Percentiles rank a stretch among this genome's conserved stretches.
phyloP scores from a whole-genome alignment of 306 rosid genomes.

The Quercus engelmannii region DNA sequence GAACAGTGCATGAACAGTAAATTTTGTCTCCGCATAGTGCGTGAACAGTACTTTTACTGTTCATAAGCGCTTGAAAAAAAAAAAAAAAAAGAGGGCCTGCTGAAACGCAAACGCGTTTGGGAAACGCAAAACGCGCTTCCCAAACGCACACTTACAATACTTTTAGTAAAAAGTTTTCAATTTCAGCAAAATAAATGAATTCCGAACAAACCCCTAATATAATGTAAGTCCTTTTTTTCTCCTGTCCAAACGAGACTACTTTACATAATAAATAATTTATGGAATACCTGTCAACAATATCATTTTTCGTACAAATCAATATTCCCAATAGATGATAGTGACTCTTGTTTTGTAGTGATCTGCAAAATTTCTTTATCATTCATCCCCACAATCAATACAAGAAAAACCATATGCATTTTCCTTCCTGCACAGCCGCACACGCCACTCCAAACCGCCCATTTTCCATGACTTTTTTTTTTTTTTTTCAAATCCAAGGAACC shows the following conservation, averaged over 20 bases:
- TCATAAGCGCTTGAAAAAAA: no score
- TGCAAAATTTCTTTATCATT: background rate
- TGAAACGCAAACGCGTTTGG: no score
- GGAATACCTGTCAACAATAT: background rate
- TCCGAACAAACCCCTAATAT: no score
- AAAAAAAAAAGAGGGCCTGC: no score
- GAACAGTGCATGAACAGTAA: no score
- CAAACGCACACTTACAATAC: no score
- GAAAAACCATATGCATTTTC: background rate
- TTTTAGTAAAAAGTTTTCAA: no score
- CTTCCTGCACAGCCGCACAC: background rate
- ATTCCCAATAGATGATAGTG: background rate
- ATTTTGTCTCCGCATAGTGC: no score
- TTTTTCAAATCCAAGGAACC: background rate
- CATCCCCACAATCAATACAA: background rate
- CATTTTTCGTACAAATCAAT: background rate
- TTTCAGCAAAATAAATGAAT: no score
- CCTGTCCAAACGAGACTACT: background rate
- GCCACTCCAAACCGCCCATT: slow-evolving; percentile 1
- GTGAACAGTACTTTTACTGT: no score
- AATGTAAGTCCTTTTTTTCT: background rate
- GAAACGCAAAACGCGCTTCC: no score
- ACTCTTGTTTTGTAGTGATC: background rate
- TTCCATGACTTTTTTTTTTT: background rate
- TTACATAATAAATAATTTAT: background rate